Evolutionary conservation across 73 alveolate species (phyloP).

Genomic region (Paramecium sonneborni): DNA sequence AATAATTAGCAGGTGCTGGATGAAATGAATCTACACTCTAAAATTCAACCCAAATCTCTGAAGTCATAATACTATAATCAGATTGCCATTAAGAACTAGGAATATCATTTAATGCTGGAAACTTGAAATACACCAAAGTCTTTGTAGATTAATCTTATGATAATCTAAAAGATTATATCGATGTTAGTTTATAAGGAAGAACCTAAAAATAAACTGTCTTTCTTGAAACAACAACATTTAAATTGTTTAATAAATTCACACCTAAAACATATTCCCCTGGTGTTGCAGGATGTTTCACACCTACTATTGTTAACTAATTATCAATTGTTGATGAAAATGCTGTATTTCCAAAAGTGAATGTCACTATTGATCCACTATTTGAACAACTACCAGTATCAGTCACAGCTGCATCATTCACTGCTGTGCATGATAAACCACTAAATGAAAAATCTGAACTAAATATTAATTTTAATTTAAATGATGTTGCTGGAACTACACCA

Average conservation of each 20-base stretch:
- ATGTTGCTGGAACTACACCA: neutral
- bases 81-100: constrained; percentile 26
- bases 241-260: neutral
- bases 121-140: neutral
- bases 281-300: neutral
- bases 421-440: neutral
- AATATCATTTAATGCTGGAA: constrained; percentile 16
- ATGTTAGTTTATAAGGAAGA: neutral
- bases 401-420: neutral
- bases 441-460: neutral
- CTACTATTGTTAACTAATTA: neutral
- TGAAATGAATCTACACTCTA: neutral
- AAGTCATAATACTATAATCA: neutral
- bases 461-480: neutral
- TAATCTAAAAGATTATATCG: neutral
- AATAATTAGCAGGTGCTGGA: constrained; percentile 26
- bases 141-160: neutral
- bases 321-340: constrained; percentile 1
- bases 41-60: constrained; percentile 48
- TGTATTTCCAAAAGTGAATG: constrained; percentile 37
- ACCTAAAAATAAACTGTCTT: neutral
- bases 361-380: neutral
- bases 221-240: neutral
- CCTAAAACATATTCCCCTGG: constrained; percentile 19
- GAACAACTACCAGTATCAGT: neutral